phyloP scores from a whole-genome alignment of 1,139 yeast genomes.

The Blastobotrys illinoisensis region DNA sequence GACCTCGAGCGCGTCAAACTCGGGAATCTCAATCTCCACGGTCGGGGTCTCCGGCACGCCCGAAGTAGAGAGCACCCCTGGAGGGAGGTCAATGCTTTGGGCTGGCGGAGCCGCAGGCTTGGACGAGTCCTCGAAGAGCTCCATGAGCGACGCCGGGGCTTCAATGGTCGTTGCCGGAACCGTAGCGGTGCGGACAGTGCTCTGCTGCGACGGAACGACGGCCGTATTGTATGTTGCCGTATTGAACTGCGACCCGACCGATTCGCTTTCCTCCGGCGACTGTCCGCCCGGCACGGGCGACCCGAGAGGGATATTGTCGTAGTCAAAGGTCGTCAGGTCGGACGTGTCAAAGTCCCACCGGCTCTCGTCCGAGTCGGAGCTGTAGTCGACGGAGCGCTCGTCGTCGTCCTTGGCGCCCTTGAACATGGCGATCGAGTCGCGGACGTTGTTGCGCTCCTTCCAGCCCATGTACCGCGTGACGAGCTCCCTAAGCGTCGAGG shows the following conservation, averaged over 20 bases:
- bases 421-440: slow-evolving; percentile 28
- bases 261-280: neutral
- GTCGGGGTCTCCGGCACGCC: slow-evolving; percentile 41
- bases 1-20: slow-evolving; percentile 35
- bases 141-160: slow-evolving; percentile 28
- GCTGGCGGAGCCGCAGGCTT: neutral
- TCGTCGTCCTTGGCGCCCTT: slow-evolving; percentile 14
- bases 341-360: slow-evolving; percentile 34
- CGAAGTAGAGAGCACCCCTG: neutral
- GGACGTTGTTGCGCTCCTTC: slow-evolving; percentile 37
- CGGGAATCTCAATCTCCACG: slow-evolving; percentile 56
- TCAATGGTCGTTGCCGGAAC: neutral
- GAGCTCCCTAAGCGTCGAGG: slow-evolving; percentile 61
- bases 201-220: neutral
- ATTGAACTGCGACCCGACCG: neutral
- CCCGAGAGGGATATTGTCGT: slow-evolving; percentile 2
- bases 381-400: slow-evolving; percentile 28
- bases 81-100: neutral
- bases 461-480: slow-evolving; percentile 76
- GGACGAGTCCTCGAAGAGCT: slow-evolving; percentile 53
- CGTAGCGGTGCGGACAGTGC: neutral
- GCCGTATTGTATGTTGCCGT: neutral
- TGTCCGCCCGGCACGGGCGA: neutral
- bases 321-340: slow-evolving; percentile 12
- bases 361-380: slow-evolving; percentile 30